Base-by-base conservation (phyloP, 2,329 filamentous ascomycete genomes). In the Penicillium sclerotigenum region DNA sequence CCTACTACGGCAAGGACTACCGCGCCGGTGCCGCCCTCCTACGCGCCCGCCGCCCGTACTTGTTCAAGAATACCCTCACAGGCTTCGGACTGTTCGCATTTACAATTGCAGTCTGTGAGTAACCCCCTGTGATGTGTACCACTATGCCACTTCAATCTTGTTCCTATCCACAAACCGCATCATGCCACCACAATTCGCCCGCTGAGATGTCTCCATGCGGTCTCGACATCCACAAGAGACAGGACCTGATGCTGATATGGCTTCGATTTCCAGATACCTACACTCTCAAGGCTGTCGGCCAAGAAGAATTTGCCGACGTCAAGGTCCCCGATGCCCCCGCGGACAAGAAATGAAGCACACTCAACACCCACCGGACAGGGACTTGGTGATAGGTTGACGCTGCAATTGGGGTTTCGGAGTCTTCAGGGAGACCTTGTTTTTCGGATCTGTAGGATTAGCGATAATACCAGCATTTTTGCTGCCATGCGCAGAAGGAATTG, bases 271-370 rank as follows among this genome's bases (percentile, higher is more conserved):
- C 58, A 89, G 87, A 89, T 70, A 77, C 81, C 52, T 89, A 84
- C 73, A 90, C 87, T 40, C 88, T 99, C 71, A 84, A 81, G 63
- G 91, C 90, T 52, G 89, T 99, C 70, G 91, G 93, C 41, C 94
- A 97, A 76, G 94, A 97, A 75, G 90, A 97, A 64, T 99, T 99
- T 78, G 90, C 92, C 56, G 94, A 99, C 72, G 92, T 97, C 66
- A 87, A 91, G 71, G 87, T 97, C 36, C 94, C 94, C 28, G 89
- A 90, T 71, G 80, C 83, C 50, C 87, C 90, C 46, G 64, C 49
- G 54, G 51, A 70, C 58, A 64, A 72, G 57, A 65, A 72, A 64
- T 68, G 61, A 57, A 58, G 22, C 28, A 53, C 31, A 34, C 31
- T 29, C n/a, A 43, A 29, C 28, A n/a, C 22, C 28, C 37, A 33